phyloP scores from a whole-genome alignment of 257 asterid genomes.

The Penstemon davidsonii region DNA sequence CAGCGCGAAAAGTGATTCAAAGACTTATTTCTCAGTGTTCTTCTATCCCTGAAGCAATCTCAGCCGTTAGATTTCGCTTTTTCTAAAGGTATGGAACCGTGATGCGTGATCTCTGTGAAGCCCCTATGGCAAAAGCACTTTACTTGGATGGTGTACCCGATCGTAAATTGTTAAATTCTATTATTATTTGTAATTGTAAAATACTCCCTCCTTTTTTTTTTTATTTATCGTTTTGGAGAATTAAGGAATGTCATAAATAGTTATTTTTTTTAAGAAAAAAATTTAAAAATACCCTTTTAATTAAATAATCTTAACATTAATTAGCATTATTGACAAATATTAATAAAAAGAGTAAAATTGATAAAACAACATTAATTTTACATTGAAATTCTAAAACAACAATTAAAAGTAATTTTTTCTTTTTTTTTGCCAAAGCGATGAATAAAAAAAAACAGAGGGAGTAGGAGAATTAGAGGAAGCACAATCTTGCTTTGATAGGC shows the following conservation, averaged over 20 bases:
- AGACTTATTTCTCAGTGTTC: conserved; percentile 43
- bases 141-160: conserved; percentile 33
- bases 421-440: no score
- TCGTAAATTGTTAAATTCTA: conserved; percentile 41
- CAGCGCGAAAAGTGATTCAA: conserved; percentile 47
- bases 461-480: conserved; percentile 52
- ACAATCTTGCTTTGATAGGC: conserved; percentile 40
- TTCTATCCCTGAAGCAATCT: conserved; percentile 39
- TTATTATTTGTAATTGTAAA: conserved; percentile 53
- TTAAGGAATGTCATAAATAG: no score
- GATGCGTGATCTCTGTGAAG: conserved; percentile 44
- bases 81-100: conserved; percentile 43
- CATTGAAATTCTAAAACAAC: no score
- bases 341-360: no score
- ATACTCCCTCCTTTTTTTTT: conserved; percentile 7
- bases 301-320: no score
- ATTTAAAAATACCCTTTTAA: no score
- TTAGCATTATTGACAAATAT: no score
- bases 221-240: no score
- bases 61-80: conserved; percentile 42
- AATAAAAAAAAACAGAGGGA: no score
- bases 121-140: conserved; percentile 42
- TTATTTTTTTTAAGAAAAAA: no score
- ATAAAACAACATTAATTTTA: no score
- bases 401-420: no score